These are phyloP conservation scores for Theobroma grandiflorum DNA, from an alignment of 441 rosid species.

Conservation along the genomic window DNA sequence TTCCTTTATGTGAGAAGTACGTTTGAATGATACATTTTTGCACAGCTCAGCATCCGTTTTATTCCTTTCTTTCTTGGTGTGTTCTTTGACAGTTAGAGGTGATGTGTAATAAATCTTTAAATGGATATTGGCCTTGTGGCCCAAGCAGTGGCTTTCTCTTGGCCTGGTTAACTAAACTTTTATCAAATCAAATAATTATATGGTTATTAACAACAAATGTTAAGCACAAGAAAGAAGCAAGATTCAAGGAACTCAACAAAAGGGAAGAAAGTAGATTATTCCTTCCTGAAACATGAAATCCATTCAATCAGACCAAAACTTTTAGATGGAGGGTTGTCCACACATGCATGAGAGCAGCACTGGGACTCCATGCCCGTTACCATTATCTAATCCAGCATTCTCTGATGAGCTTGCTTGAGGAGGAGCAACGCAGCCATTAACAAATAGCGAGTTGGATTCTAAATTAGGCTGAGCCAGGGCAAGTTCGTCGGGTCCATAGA, in stretches of 20 bases:
- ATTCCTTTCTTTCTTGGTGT: no score
- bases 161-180: no score
- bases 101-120: no score
- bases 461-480: conserved; percentile 31
- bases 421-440: conserved; percentile 58
- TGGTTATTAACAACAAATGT: no score
- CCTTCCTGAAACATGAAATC: conserved; percentile 16
- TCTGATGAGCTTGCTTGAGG: conserved; percentile 38
- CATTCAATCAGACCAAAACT: conserved; percentile 21
- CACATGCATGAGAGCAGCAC: conserved; percentile 50
- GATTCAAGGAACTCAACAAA: neutral
- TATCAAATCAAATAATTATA: no score
- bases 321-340: conserved; percentile 36
- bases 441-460: conserved; percentile 51
- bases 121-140: no score
- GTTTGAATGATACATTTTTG: no score
- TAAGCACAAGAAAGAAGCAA: no score
- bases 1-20: no score
- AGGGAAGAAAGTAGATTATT: neutral
- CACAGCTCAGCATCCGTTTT: no score
- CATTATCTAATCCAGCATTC: conserved; percentile 24
- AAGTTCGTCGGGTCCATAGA: conserved; percentile 46
- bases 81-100: no score
- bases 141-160: no score
- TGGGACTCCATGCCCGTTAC: conserved; percentile 36